Base-by-base conservation (phyloP, 1,284 basidiomycete genomes). In the Pisolithus thermaeus region DNA sequence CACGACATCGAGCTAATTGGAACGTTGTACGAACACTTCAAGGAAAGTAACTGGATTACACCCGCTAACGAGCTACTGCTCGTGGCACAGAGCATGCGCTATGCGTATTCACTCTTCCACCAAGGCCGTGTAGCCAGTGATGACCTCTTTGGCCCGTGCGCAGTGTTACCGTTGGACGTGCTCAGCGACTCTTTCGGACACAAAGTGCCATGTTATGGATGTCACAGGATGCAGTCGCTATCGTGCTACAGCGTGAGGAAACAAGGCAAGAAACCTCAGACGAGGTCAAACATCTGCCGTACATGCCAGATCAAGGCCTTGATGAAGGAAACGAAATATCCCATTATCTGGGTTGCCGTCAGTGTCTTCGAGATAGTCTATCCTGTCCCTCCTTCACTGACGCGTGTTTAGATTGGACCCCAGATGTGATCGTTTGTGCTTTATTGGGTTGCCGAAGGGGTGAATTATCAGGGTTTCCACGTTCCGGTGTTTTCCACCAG, bases 1-100 rank as follows among this genome's bases (percentile, higher is more conserved):
- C 66, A 69, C 52, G 73, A 75, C 58, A 71, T 75, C 47, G 61
- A 68, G 42, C 65, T 73, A 52, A 70, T 76, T 44, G 64, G 60
- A 16, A 57, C 62, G 3, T 61, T 76, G 12, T 72, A 72, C 60
- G 63, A 63, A 4, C 57, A 67, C 45, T 74, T 75, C 50, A 53
- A 56, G 7, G 18, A 49, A 58, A 11, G 58, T 59, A 27, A 7
- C 0, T 74, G 68, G 66, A 63, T 74, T 50, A 64, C 59, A 1
- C 32, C 49, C 2, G 9, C 1, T 49, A 58, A 52, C 20, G 52
- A 58, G n/a, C 53, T 39, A 25, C 3, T 14, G 0, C 48, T 65
- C 25, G 50, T 60, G 9, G 58, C 62, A 7, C 55, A 65, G 23
- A 67, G 66, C 52, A 63, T 58, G 57, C 63, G 63, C 5, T 65